These are phyloP conservation scores for Dovyalis caffra DNA, from an alignment of 345 rosid genomes.

Conservation along the genomic window DNA sequence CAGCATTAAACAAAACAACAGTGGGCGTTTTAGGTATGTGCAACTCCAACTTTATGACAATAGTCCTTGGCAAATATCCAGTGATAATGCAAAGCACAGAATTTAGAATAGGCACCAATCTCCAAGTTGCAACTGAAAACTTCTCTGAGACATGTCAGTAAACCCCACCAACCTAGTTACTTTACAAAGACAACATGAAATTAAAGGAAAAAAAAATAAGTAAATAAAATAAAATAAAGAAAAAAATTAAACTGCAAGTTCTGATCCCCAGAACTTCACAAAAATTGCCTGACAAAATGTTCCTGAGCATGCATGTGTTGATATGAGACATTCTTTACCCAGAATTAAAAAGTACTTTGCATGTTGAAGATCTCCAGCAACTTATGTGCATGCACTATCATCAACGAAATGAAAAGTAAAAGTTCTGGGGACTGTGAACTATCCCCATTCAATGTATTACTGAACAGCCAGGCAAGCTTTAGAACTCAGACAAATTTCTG, in stretches of 20 bases:
- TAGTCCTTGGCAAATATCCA: neutral
- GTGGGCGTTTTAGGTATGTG: neutral
- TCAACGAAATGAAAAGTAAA: neutral
- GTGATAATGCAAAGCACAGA: neutral
- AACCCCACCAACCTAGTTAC: neutral
- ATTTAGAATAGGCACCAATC: neutral
- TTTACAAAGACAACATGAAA: neutral
- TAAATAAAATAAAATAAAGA: neutral
- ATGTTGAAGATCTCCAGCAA: neutral
- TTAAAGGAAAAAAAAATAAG: neutral
- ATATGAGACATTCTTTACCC: neutral
- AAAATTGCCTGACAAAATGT: neutral
- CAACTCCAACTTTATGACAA: neutral
- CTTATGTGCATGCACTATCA: neutral
- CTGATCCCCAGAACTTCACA: neutral
- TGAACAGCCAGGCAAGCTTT: slow-evolving; percentile 31
- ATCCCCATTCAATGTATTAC: slow-evolving; percentile 34
- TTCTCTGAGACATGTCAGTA: neutral
- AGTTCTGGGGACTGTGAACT: slow-evolving; percentile 15
- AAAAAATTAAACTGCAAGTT: neutral
- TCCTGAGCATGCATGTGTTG: neutral
- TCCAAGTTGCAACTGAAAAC: neutral
- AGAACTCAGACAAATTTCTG: slow-evolving; percentile 28
- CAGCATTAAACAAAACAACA: neutral
- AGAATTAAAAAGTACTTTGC: neutral